These are phyloP conservation scores for Sedum album DNA, from an alignment of 164 flowering plant genomes.

Conservation along the genomic window DNA sequence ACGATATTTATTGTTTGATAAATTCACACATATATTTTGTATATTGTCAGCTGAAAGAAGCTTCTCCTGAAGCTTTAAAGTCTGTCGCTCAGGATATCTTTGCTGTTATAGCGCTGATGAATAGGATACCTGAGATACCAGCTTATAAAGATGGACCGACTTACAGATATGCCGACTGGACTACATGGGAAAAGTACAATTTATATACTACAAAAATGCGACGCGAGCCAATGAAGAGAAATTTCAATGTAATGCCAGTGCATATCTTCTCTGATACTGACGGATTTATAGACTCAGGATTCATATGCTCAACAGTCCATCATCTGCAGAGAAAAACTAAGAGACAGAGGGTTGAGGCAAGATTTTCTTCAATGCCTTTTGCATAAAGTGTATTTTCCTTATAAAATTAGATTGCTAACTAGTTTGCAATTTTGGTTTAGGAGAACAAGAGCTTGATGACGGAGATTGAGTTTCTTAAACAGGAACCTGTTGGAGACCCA, in stretches of 20 bases:
- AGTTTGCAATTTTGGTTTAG: not conserved
- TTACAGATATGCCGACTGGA: not conserved
- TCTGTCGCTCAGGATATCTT: not conserved
- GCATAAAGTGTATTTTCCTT: not conserved
- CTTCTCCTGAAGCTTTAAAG: not conserved
- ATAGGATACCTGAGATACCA: not conserved
- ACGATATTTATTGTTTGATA: not conserved
- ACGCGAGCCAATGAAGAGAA: not conserved
- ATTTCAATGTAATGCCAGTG: not conserved
- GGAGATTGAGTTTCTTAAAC: not conserved
- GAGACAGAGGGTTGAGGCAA: not conserved
- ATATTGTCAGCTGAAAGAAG: not conserved
- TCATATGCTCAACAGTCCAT: not conserved
- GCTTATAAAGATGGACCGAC: not conserved
- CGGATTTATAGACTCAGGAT: not conserved
- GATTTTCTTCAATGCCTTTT: not conserved
- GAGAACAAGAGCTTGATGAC: not conserved
- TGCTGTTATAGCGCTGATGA: not conserved
- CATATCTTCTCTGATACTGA: not conserved
- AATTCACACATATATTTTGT: not conserved
- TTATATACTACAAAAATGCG: not conserved
- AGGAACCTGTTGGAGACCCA: not conserved
- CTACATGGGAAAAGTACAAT: not conserved
- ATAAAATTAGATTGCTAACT: too few species aligned
- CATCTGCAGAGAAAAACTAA: not conserved